Conservation (phyloP, 2,329 filamentous ascomycete species). For the Pseudocercospora vitis region DNA sequence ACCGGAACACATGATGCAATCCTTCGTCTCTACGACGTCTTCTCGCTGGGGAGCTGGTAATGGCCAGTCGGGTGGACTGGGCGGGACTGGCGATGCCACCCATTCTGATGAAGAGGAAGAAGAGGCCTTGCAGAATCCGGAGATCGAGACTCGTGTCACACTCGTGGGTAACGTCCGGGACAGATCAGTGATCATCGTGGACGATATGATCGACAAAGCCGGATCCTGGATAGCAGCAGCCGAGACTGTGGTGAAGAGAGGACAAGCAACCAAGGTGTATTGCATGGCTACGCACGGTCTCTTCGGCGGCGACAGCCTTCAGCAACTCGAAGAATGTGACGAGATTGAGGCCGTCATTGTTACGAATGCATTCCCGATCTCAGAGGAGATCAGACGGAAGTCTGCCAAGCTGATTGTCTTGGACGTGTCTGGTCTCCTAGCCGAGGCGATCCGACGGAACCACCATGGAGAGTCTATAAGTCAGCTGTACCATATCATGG, state of each 20-base stretch:
- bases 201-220: constrained; percentile 98
- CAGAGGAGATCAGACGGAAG: constrained; percentile 66
- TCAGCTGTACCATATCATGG: constrained; percentile 50
- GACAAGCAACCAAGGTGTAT: constrained; percentile 88
- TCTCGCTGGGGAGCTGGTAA: constrained; percentile 53
- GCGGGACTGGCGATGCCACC: constrained; percentile 80
- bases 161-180: constrained; percentile 92
- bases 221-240: constrained; percentile 96
- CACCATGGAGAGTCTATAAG: constrained; percentile 87
- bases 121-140: constrained; percentile 75
- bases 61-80: constrained; percentile 58
- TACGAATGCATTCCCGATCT: constrained; percentile 95
- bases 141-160: constrained; percentile 91
- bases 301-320: constrained; percentile 84
- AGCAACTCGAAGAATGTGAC: constrained; percentile 86
- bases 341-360: constrained; percentile 93
- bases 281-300: constrained; percentile 96
- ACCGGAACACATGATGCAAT: constrained; percentile 85
- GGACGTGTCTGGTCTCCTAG: constrained; percentile 81
- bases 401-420: constrained; percentile 84
- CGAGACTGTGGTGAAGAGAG: constrained; percentile 92
- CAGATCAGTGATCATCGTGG: constrained; percentile 87
- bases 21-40: constrained; percentile 76
- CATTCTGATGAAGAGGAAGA: constrained; percentile 89
- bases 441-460: constrained; percentile 91